Percentiles rank a stretch among this genome's conserved stretches.
Conservation (phyloP, 1,139 yeast species). For the Geotrichum candidum region DNA sequence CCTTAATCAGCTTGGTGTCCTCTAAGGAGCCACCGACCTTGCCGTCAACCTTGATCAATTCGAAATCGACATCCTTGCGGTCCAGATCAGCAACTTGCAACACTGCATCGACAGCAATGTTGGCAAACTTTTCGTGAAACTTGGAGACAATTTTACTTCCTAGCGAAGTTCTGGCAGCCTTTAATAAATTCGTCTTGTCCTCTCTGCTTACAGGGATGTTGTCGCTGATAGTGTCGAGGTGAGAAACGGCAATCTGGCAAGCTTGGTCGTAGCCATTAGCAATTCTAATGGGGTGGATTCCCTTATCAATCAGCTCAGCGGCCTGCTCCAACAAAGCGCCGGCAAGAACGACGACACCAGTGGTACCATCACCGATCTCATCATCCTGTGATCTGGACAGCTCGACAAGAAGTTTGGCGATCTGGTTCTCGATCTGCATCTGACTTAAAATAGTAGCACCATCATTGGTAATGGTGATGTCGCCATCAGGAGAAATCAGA, state of each 20-base stretch:
- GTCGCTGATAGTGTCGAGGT: constrained; percentile 71
- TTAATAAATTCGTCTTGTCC: constrained; percentile 51
- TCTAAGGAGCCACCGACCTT: constrained; percentile 92
- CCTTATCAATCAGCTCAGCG: constrained; percentile 86
- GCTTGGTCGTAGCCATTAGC: constrained; percentile 98
- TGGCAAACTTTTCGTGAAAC: constrained; percentile 86
- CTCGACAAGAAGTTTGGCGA: constrained; percentile 92
- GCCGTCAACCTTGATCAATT: constrained; percentile 89
- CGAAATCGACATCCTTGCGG: constrained; percentile 93
- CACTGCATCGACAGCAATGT: constrained; percentile 96
- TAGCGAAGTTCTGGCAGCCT: constrained; percentile 89
- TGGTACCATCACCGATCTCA: constrained; percentile 98
- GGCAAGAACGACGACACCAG: constrained; percentile 96
- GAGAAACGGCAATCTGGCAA: constrained; percentile 78
- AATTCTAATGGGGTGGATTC: constrained; percentile 92
- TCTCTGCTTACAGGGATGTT: constrained; percentile 40
- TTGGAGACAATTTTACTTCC: constrained; percentile 96
- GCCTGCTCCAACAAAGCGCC: constrained; percentile 95
- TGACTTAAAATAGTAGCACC: constrained; percentile 96
- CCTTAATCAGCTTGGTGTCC: constrained; percentile 78
- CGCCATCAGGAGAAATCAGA: constrained; percentile 89
- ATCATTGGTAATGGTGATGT: constrained; percentile 94
- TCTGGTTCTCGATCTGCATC: constrained; percentile 94
- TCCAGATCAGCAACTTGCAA: constrained; percentile 86
- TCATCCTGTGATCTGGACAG: constrained; percentile 94